phyloP scores from a whole-genome alignment of 2,329 filamentous ascomycete species.

The Hypoxylon sp. region DNA sequence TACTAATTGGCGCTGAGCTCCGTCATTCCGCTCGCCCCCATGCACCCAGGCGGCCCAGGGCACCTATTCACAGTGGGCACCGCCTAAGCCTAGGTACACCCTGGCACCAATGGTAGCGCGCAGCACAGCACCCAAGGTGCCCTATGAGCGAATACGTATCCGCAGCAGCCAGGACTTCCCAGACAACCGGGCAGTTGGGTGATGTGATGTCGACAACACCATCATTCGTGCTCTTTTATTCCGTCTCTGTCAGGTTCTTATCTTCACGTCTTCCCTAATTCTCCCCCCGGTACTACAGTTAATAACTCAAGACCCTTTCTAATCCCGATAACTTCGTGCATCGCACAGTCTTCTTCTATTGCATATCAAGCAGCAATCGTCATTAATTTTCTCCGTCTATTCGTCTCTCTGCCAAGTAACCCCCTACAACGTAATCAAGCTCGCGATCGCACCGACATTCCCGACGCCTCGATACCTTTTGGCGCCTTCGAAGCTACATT shows the following conservation, averaged over 20 bases:
- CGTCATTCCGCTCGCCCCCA: background rate
- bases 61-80: too few species aligned
- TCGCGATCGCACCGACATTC: slow-evolving; percentile 18
- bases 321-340: slow-evolving; percentile 6
- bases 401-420: slow-evolving; percentile 7
- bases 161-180: slow-evolving; percentile 24
- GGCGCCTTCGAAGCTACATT: slow-evolving; percentile 5
- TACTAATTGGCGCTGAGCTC: background rate
- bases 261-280: slow-evolving; percentile 28
- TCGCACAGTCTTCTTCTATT: slow-evolving; percentile 1
- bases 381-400: slow-evolving; percentile 13
- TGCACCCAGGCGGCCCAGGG: too few species aligned
- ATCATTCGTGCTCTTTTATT: slow-evolving; percentile 30
- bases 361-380: slow-evolving; percentile 2
- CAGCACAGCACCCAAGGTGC: background rate
- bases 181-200: slow-evolving; percentile 20
- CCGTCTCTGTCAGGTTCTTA: slow-evolving; percentile 29
- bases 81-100: too few species aligned
- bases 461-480: background rate
- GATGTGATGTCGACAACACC: slow-evolving; percentile 33
- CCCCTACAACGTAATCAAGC: slow-evolving; percentile 1
- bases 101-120: too few species aligned
- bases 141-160: slow-evolving; percentile 13
- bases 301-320: slow-evolving; percentile 14
- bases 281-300: background rate